A percentile compares a stretch with the other conserved stretches of the same genome.
These are phyloP conservation scores for Amylostereum areolatum DNA, from an alignment of 1,284 basidiomycete species.

Conservation along the genomic window DNA sequence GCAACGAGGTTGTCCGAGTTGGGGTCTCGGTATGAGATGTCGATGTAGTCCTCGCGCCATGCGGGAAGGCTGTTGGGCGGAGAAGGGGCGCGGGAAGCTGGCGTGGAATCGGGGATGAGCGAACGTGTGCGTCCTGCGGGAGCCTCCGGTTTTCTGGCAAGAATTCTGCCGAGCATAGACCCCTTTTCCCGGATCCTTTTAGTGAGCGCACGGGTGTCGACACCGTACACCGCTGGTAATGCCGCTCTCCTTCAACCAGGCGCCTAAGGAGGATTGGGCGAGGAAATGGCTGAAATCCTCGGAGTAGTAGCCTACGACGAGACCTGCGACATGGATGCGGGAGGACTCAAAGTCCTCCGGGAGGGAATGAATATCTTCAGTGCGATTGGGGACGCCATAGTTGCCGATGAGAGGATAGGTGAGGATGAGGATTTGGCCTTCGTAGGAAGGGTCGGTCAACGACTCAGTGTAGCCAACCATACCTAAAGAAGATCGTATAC, in stretches of 20 bases:
- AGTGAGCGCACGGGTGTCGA: conserved; percentile 96
- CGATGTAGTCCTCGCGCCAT: conserved; percentile 82
- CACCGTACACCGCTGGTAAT: conserved; percentile 94
- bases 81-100: conserved; percentile 48
- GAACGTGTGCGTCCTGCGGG: conserved; percentile 28
- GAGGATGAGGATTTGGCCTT: conserved; percentile 95
- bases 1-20: conserved; percentile 91
- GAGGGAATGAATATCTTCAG: conserved; percentile 51
- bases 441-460: conserved; percentile 97
- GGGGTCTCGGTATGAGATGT: conserved; percentile 84
- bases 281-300: conserved; percentile 95
- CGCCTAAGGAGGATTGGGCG: conserved; percentile 80
- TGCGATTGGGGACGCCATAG: conserved; percentile 93
- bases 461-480: conserved; percentile 99
- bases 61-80: conserved; percentile 36
- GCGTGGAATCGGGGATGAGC: conserved; percentile 28
- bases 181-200: conserved; percentile 96
- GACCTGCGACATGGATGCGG: conserved; percentile 88
- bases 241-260: conserved; percentile 94
- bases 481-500: conserved; percentile 42
- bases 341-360: conserved; percentile 90
- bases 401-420: conserved; percentile 98
- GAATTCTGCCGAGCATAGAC: conserved; percentile 82
- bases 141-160: conserved; percentile 51
- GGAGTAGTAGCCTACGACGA: conserved; percentile 93